These are phyloP conservation scores for Annona cherimola DNA, from an alignment of 164 flowering plant species.

Conservation along the genomic window DNA sequence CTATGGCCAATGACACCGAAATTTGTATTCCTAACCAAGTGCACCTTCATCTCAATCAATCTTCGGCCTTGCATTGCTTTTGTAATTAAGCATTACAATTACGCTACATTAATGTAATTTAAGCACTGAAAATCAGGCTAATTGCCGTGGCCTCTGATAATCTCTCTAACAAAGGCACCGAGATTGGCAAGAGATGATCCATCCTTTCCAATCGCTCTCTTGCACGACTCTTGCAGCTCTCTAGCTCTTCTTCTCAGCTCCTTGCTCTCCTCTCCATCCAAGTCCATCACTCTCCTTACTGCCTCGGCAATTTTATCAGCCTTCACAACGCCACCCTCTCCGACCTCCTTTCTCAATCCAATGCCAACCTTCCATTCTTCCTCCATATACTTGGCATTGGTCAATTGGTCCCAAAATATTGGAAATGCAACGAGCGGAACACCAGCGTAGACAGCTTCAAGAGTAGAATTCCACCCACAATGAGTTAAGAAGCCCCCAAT, in stretches of 20 bases:
- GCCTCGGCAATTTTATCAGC: neutral
- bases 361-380: slow-evolving; percentile 60
- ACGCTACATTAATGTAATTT: no score
- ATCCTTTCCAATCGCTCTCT: neutral
- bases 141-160: neutral
- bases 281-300: slow-evolving; percentile 5
- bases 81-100: no score
- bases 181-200: slow-evolving; percentile 1
- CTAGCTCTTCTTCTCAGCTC: slow-evolving; percentile 7
- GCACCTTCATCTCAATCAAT: no score
- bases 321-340: slow-evolving; percentile 10
- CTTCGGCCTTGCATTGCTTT: no score
- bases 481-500: slow-evolving; percentile 69
- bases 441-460: slow-evolving; percentile 44
- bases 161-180: neutral
- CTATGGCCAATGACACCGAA: no score
- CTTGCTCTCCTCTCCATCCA: slow-evolving; percentile 7
- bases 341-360: slow-evolving; percentile 28
- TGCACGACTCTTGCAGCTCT: slow-evolving; percentile 6
- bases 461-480: slow-evolving; percentile 65
- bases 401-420: slow-evolving; percentile 37
- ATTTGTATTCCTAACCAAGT: no score
- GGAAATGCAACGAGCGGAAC: slow-evolving; percentile 62
- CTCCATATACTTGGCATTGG: slow-evolving; percentile 36
- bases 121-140: neutral